Base-by-base conservation (phyloP, 768 basidiomycete species). In the Calocybe gangraenosa region DNA sequence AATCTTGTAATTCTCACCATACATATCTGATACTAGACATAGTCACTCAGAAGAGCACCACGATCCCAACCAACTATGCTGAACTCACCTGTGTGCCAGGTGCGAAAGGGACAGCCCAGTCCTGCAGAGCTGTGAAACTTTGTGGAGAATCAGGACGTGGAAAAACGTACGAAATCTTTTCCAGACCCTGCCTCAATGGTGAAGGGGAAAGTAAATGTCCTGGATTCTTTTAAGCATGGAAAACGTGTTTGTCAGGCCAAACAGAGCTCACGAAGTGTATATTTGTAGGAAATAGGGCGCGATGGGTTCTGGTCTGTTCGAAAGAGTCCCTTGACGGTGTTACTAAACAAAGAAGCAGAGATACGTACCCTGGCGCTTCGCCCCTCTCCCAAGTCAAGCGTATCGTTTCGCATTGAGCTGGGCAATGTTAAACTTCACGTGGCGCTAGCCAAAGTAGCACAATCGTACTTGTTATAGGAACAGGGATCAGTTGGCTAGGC, bases 281-380 rank as follows among this genome's bases (percentile, higher is more conserved):
- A 82, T 67, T 54, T 80, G 77, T 3, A 83, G 71, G 55, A 62
- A 77, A 58, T 81, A 82, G 13, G 81, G 81, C 3, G 78, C 69
- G 5, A 59, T 61, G 2, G 78, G 76, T 51, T 75, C 73, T 7
- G 78, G 79, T 4, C 81, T 83, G 40, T 15, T 37, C 40, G 7
- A 22, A n/a, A 50, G 1, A 49, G 31, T 44, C 18, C 42, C 37
- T n/a, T 17, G n/a, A 47, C n/a, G 37, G 5, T 28, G 39, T 18
- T 35, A 15, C 37, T 21, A 13, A 19, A 6, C 28, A 34, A 42
- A 32, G 28, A 34, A 42, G 32, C 17, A 31, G 20, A 11, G 43
- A 19, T 13, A 46, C 58, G 23, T 50, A 75, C 74, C 74, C 74
- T 20, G 62, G 64, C 17, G 69, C 70, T 20, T 51, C 47, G 9